These are phyloP conservation scores for Favolaschia claudopus DNA, from an alignment of 768 basidiomycete genomes.

Conservation along the genomic window DNA sequence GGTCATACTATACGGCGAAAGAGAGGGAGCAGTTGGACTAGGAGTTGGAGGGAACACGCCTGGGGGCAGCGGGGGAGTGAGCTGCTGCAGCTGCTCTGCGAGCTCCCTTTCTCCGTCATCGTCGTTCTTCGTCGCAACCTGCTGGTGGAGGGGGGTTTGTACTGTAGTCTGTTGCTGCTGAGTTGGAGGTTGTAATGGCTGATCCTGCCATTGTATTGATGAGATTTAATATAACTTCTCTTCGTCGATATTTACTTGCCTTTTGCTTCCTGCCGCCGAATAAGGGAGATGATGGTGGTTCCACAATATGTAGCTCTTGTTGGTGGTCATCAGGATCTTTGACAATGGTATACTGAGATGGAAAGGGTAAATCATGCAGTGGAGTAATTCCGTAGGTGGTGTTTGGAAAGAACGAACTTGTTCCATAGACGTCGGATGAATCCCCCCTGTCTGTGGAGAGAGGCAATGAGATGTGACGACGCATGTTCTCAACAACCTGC, in stretches of 20 bases:
- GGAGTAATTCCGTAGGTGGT: no score
- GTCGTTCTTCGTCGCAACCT: slow-evolving; percentile 38
- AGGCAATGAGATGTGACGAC: no score
- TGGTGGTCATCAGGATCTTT: no score
- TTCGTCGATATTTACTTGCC: slow-evolving; percentile 10
- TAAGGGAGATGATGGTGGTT: no score
- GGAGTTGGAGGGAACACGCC: slow-evolving; percentile 50
- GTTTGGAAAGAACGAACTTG: no score
- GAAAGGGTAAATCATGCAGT: no score
- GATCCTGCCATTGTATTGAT: slow-evolving; percentile 30
- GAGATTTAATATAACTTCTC: background rate
- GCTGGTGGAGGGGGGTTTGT: slow-evolving; percentile 48
- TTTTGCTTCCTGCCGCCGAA: slow-evolving; percentile 61
- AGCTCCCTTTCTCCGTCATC: slow-evolving; percentile 58
- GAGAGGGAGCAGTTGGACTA: slow-evolving; percentile 50
- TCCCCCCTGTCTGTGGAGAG: no score
- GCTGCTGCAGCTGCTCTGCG: slow-evolving; percentile 40
- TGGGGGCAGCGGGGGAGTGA: slow-evolving; percentile 47
- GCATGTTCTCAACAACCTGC: background rate
- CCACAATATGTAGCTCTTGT: no score
- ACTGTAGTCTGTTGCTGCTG: slow-evolving; percentile 1
- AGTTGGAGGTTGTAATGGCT: slow-evolving; percentile 15
- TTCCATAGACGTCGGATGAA: no score
- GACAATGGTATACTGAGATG: no score
- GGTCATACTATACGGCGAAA: slow-evolving; percentile 54